A percentile compares a stretch with the other conserved stretches of the same genome.
phyloP scores from a whole-genome alignment of 2,329 filamentous ascomycete species.

The Metarhizium brunneum region DNA sequence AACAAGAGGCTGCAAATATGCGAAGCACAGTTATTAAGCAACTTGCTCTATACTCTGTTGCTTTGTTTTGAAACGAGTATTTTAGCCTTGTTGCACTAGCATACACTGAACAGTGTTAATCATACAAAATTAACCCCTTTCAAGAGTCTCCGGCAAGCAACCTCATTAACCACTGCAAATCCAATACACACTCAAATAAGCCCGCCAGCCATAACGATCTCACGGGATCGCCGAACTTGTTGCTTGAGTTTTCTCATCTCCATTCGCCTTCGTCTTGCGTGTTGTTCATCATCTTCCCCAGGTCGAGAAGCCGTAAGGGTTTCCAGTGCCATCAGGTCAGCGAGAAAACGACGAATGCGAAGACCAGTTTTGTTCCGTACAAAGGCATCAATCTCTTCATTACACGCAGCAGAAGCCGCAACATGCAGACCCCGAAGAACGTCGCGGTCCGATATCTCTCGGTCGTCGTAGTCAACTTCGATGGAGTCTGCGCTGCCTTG shows the following conservation, averaged over 20 bases:
- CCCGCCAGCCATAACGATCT: constrained; percentile 11
- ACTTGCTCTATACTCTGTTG: neutral
- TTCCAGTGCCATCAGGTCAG: constrained; percentile 43
- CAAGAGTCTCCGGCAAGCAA: neutral
- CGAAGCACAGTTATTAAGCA: neutral
- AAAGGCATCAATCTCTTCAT: constrained; percentile 42
- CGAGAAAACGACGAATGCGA: constrained; percentile 43
- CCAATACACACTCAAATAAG: constrained; percentile 4
- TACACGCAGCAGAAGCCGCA: constrained; percentile 45
- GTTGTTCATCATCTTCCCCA: constrained; percentile 15
- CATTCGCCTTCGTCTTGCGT: constrained; percentile 17
- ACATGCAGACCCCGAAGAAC: constrained; percentile 46
- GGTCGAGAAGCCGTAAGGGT: constrained; percentile 25
- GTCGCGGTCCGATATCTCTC: constrained; percentile 36
- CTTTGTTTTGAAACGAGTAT: neutral
- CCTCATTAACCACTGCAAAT: neutral
- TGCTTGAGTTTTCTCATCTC: constrained; percentile 27
- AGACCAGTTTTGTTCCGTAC: constrained; percentile 43
- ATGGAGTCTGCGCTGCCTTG: constrained; percentile 12
- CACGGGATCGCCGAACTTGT: constrained; percentile 24
- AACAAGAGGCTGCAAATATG: neutral
- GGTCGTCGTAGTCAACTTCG: constrained; percentile 23
- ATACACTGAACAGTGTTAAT: constrained; percentile 3
- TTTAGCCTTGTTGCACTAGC: constrained; percentile 1
- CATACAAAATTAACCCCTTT: neutral